phyloP scores from a whole-genome alignment of 148 eudicot genomes.

The Simmondsia chinensis region DNA sequence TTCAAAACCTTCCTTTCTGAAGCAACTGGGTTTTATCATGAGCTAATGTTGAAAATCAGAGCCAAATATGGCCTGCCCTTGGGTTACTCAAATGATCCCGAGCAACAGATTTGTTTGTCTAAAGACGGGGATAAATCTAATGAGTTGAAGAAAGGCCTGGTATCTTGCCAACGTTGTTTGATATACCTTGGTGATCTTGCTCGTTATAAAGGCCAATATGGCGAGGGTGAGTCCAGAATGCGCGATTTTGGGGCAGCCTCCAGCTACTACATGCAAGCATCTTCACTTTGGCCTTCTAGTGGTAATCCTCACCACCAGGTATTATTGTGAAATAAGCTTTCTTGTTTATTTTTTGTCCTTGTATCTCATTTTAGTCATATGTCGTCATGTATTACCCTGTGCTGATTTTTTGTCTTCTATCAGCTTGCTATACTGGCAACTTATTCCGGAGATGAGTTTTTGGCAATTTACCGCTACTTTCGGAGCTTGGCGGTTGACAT shows the following conservation, averaged over 20 bases:
- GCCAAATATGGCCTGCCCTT: constrained; percentile 72
- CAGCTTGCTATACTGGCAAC: constrained; percentile 97
- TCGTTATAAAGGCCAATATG: constrained; percentile 85
- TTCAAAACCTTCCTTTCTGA: constrained; percentile 91
- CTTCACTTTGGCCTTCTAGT: constrained; percentile 78
- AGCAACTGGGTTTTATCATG: constrained; percentile 94
- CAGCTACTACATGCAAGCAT: constrained; percentile 85
- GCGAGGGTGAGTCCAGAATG: constrained; percentile 74
- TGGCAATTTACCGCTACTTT: constrained; percentile 77
- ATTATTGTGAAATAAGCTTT: no score
- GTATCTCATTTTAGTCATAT: neutral
- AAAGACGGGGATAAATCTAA: constrained; percentile 46
- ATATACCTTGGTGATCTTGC: constrained; percentile 98
- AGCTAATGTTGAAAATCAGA: constrained; percentile 78
- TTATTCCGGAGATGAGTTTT: constrained; percentile 72
- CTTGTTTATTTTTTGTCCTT: no score
- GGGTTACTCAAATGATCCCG: constrained; percentile 50
- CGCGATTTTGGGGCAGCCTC: constrained; percentile 88
- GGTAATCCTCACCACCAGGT: constrained; percentile 99
- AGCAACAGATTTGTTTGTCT: constrained; percentile 26
- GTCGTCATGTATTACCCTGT: neutral
- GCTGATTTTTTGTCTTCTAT: constrained; percentile 5
- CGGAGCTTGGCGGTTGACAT: constrained; percentile 89
- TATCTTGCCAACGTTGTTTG: constrained; percentile 86
- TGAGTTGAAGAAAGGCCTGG: constrained; percentile 60